Base-by-base conservation (phyloP, 495 filamentous ascomycete genomes). In the Monascus purpureus region DNA sequence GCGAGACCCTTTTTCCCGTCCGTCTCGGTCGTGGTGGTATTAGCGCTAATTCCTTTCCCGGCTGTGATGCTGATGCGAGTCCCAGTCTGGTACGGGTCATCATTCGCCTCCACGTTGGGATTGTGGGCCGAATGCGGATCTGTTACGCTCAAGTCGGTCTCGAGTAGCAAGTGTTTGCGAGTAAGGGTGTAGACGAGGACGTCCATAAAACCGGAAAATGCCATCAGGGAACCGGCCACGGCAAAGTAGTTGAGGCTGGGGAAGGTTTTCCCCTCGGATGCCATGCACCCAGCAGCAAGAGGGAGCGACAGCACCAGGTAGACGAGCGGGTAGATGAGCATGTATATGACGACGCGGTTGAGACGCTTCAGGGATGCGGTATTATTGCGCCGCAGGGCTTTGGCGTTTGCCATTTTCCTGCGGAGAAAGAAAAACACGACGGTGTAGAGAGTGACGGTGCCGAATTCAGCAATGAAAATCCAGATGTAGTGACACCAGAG, bases 401-500 rank as follows among this genome's bases (percentile, higher is more conserved):
- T 53, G 20, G 59, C 46, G 47, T 62, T 52, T 13, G 46, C 35
- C 47, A 64, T 55, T 23, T 46, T 50, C 13, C 61, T 62, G 28
- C 59, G 63, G 1, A 82, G 65, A 36, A 59, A 65, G 41, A 77
- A 40, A 55, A 72, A 79, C 47, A 80, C 69, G 41, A 74, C 46
- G 1, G 53, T 50, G 52, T 86, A 86, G 15, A 83, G 62, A 13
- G 69, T 36, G 33, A 74, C 55, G 11, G 75, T 80, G 4, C 70
- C 43, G 41, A 75, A 69, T 39, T 82, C 68, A 37, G 67, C 52
- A 35, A 82, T 52, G 51, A 84, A 82, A 47, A 84, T 79, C 68
- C 74, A 86, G 36, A 86, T 52, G 42, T 86, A 86, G 43, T 86
- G 80, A 9, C 74, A 63, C 61, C 67, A 72, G 6, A 86, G 71